Conservation (phyloP, 139 green algal species). For the Zygnema circumcarinatum region DNA sequence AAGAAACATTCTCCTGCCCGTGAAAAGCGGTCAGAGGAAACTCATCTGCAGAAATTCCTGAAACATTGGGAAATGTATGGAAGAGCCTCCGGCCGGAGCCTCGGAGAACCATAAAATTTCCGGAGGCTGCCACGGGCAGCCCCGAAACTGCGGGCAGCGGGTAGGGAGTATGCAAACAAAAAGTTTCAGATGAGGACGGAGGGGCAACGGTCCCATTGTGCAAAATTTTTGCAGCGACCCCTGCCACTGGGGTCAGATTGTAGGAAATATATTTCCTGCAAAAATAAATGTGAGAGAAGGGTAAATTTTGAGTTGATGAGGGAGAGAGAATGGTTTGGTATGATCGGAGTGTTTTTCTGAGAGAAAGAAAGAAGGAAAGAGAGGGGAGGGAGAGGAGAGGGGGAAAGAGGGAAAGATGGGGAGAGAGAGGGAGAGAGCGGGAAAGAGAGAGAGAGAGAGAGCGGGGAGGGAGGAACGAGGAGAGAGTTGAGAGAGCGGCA, state of each 20-base stretch:
- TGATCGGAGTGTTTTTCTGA: no score
- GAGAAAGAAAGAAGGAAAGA: no score
- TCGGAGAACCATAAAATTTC: conserved; percentile 34
- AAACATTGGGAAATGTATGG: neutral
- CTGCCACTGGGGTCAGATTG: conserved; percentile 48
- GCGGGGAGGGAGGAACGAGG: no score
- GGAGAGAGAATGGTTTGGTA: no score
- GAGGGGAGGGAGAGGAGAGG: no score
- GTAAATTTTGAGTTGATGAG: neutral
- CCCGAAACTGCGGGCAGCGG: conserved; percentile 3
- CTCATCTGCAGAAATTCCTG: neutral
- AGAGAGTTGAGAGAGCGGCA: no score
- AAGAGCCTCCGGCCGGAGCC: neutral
- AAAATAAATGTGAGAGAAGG: neutral
- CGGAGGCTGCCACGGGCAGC: conserved; percentile 20
- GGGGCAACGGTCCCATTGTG: conserved; percentile 36
- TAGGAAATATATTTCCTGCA: conserved; percentile 34
- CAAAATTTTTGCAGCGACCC: conserved; percentile 32
- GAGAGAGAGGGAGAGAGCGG: no score
- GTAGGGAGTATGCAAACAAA: neutral
- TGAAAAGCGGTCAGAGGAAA: neutral
- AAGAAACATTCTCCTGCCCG: neutral
- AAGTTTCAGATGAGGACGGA: neutral
- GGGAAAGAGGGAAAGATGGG: no score
- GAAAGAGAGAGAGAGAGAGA: no score